phyloP scores from a whole-genome alignment of 148 eudicot species.

The Vaccinium corymbosum region DNA sequence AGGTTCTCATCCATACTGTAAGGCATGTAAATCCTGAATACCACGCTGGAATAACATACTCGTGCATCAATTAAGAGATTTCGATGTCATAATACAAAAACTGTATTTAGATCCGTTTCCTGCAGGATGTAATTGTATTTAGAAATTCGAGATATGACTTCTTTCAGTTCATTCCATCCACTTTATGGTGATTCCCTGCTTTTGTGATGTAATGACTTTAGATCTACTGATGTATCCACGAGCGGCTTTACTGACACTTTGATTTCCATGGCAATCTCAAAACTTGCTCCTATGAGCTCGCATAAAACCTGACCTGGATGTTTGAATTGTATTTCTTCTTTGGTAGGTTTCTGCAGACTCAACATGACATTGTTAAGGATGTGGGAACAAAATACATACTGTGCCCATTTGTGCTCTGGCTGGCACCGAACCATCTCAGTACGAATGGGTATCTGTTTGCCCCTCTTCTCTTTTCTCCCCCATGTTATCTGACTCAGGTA shows the following conservation, averaged over 20 bases:
- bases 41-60: constrained; percentile 6
- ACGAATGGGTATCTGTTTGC: background rate
- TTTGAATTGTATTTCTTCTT: constrained; percentile 11
- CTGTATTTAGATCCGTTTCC: background rate
- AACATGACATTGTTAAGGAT: background rate
- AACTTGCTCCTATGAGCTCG: background rate
- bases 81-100: background rate
- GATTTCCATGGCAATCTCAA: background rate
- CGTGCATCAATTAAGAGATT: background rate
- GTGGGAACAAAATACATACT: background rate
- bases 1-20: background rate
- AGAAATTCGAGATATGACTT: background rate
- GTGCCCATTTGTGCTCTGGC: background rate
- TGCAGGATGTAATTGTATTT: constrained; percentile 1
- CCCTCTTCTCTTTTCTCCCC: background rate
- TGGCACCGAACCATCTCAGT: background rate
- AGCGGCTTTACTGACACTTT: background rate
- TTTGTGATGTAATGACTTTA: background rate
- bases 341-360: constrained; percentile 17
- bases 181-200: background rate
- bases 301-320: constrained; percentile 8
- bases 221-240: background rate
- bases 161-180: background rate
- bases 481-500: background rate
- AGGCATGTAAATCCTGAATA: background rate